Base-by-base conservation (phyloP, 805 yeast genomes). In the Lachancea thermotolerans region DNA sequence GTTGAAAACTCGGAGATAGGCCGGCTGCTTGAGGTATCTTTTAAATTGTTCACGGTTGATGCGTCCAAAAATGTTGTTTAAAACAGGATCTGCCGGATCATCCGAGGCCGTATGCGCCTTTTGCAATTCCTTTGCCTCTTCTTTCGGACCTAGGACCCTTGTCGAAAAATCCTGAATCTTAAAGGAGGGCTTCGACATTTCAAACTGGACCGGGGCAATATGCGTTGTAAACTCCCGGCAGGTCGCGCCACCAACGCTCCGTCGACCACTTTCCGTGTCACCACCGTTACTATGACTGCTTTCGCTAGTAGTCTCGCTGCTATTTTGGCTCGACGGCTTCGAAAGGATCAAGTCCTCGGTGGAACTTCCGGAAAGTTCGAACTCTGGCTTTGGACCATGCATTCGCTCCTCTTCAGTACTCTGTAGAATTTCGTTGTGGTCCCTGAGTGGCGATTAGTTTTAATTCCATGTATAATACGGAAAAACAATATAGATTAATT, bases 21-120 rank as follows among this genome's bases (percentile, higher is more conserved):
- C 75, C n/a, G 87, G 84, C 31, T 74, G 66, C 29, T 66, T 62
- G 25, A 78, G 59, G 29, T 75, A 69, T 45, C 71, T 60, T 14
- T 67, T 60, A 48, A 67, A 60, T 44, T 70, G 72, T 2, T 66
- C 68, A 32, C 66, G 70, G 47, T 58, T 62, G 8, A 62, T 53
- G 11, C 57, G 50, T 16, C 57, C 60, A 31, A 59, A 38, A 7
- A 36, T 31, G 5, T 35, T 17, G 21, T 35, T 33, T 33, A 40
- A 11, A 2, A 37, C 33, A n/a, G 14, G 8, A 27, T 27, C 32
- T 33, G 37, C 11, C 28, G 10, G 14, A 32, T 29, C 25, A 37
- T 25, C 9, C 10, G 36, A 10, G 6, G 17, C 30, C 30, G 16
- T 6, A 18, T 7, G 14, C 12, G 37, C 33, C 31, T 32, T 11